A percentile compares a stretch with the other conserved stretches of the same genome.
Evolutionary conservation across 1,284 basidiomycete genomes (phyloP).

Genomic region (Hypsizygus ulmarius): DNA sequence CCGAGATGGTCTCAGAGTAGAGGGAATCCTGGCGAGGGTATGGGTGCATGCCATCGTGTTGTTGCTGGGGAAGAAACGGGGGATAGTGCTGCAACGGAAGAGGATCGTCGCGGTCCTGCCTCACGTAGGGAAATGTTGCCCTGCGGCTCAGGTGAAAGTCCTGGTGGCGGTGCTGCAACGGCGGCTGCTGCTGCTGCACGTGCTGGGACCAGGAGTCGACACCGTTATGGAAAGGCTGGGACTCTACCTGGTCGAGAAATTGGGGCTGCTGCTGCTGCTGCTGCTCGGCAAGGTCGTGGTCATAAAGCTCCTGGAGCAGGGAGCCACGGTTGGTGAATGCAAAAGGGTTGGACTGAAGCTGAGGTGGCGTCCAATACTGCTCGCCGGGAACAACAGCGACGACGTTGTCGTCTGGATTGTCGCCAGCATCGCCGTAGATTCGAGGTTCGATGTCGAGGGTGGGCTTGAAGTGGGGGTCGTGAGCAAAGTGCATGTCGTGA

Average conservation of each 20-base stretch:
- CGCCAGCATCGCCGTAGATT: conserved; percentile 47
- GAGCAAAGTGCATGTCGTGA: conserved; percentile 40
- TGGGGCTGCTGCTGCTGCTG: conserved; percentile 33
- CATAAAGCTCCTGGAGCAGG: conserved; percentile 68
- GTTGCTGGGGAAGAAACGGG: conserved; percentile 33
- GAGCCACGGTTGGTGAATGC: conserved; percentile 36
- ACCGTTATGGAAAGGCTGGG: conserved; percentile 19
- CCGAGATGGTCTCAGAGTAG: conserved; percentile 32
- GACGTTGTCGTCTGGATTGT: conserved; percentile 30
- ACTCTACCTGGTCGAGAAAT: conserved; percentile 24
- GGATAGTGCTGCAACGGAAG: conserved; percentile 44
- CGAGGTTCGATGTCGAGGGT: conserved; percentile 45
- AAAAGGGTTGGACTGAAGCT: conserved; percentile 15
- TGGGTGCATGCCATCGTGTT: conserved; percentile 17
- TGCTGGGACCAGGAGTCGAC: conserved; percentile 21
- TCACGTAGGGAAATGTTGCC: conserved; percentile 70
- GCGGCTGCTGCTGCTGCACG: conserved; percentile 34
- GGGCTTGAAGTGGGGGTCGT: conserved; percentile 32
- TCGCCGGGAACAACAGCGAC: conserved; percentile 26
- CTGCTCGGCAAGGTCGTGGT: conserved; percentile 41
- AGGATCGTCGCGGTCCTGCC: conserved; percentile 57
- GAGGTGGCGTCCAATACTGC: conserved; percentile 23
- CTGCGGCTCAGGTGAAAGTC: conserved; percentile 55
- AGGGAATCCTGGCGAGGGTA: conserved; percentile 27
- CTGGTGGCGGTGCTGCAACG: conserved; percentile 35